Evolutionary conservation across 139 green algal species (phyloP).

Genomic region (Chlorella sp.): DNA sequence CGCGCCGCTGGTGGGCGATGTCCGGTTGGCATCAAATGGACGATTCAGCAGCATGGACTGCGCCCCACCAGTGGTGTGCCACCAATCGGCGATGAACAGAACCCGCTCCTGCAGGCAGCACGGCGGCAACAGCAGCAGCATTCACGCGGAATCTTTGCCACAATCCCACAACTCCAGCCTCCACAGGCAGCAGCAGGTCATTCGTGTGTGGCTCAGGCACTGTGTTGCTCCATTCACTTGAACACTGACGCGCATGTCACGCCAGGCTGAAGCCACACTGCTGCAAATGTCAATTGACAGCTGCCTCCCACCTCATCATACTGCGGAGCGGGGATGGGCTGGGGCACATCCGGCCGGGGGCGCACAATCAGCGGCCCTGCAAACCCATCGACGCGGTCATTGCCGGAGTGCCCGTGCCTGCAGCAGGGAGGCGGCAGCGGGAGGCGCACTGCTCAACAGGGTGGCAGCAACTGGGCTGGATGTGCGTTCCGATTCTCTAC

Average conservation of each 20-base stretch:
- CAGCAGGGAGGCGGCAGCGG: slow-evolving; percentile 48
- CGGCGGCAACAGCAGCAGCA: too few relatives aligned
- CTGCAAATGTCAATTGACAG: too few relatives aligned
- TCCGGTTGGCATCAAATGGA: slow-evolving; percentile 41
- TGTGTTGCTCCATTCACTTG: too few relatives aligned
- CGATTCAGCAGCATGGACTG: slow-evolving; percentile 33
- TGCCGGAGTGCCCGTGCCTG: slow-evolving; percentile 66
- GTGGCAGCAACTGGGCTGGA: too few relatives aligned
- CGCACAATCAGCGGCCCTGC: slow-evolving; percentile 66
- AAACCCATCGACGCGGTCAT: slow-evolving; percentile 64
- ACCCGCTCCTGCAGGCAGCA: slow-evolving; percentile 24
- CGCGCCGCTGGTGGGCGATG: background rate
- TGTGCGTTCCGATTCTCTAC: too few relatives aligned
- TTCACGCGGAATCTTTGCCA: too few relatives aligned
- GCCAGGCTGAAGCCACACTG: too few relatives aligned
- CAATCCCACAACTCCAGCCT: too few relatives aligned
- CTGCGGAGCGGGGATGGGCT: slow-evolving; percentile 2
- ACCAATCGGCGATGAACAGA: slow-evolving; percentile 63
- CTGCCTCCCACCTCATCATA: slow-evolving; percentile 40
- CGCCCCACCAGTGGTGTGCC: slow-evolving; percentile 11
- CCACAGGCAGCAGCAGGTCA: too few relatives aligned
- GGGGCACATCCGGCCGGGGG: background rate
- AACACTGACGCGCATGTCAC: too few relatives aligned
- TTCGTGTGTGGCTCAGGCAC: too few relatives aligned
- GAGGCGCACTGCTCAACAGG: background rate